These are phyloP conservation scores for Pseudogymnoascus sp. DNA, from an alignment of 2,329 filamentous ascomycete species.

Conservation along the genomic window DNA sequence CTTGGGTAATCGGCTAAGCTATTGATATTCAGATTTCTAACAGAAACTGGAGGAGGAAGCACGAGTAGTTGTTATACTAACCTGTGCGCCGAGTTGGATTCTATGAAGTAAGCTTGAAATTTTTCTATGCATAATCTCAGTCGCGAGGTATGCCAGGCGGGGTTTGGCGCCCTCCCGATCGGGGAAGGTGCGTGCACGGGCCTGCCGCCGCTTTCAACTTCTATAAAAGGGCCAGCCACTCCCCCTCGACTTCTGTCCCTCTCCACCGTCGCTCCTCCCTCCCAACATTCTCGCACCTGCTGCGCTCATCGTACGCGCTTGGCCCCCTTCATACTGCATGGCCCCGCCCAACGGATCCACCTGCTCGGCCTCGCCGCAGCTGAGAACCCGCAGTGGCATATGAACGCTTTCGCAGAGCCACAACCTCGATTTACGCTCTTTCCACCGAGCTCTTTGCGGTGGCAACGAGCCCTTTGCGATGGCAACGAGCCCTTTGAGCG, in stretches of 20 bases:
- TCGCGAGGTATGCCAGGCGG: background rate
- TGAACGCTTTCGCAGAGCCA: background rate
- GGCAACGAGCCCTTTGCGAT: too few relatives aligned
- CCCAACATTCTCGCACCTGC: constrained; percentile 9
- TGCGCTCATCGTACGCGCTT: background rate
- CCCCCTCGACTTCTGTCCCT: constrained; percentile 11
- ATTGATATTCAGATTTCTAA: constrained; percentile 20
- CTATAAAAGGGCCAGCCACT: constrained; percentile 10
- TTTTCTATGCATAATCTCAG: background rate
- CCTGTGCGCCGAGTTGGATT: background rate
- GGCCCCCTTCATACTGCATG: background rate
- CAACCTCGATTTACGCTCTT: background rate
- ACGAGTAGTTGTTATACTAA: constrained; percentile 4
- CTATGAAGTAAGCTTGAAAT: background rate
- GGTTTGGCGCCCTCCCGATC: constrained; percentile 13
- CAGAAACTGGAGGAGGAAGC: constrained; percentile 40
- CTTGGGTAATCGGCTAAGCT: background rate
- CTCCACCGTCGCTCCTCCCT: constrained; percentile 9
- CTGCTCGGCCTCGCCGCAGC: constrained; percentile 12
- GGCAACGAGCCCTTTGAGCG: too few relatives aligned
- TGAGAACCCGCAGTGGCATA: constrained; percentile 11
- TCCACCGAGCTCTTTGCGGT: background rate
- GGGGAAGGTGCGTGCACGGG: constrained; percentile 15
- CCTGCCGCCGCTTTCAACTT: too few relatives aligned
- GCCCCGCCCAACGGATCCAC: too few relatives aligned